phyloP scores from a whole-genome alignment of 2,329 filamentous ascomycete genomes.

The Nemania abortiva region DNA sequence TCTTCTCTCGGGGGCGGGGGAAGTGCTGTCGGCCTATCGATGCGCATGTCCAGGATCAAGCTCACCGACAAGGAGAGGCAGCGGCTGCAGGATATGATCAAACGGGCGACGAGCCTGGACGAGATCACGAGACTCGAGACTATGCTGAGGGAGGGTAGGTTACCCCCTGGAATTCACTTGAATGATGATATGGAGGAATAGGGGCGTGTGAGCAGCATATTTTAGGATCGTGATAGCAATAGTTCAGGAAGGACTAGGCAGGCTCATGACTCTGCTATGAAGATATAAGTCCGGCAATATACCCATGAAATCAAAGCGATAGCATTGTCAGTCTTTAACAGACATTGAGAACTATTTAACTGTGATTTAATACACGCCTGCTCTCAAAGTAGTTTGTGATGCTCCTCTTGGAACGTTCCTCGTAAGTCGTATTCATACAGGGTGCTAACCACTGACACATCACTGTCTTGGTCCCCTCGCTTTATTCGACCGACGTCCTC shows the following conservation, averaged over 20 bases:
- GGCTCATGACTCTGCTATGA: conserved; percentile 21
- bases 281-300: conserved; percentile 42
- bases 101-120: conserved; percentile 86
- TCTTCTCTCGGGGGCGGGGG: conserved; percentile 57
- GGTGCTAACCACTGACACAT: background rate
- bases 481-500: background rate
- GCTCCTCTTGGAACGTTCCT: background rate
- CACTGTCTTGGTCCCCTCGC: too few relatives aligned
- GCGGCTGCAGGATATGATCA: conserved; percentile 86
- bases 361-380: background rate
- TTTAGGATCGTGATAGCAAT: background rate
- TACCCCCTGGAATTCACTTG: conserved; percentile 76
- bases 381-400: conserved; percentile 3
- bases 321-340: conserved; percentile 26
- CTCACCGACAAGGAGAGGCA: conserved; percentile 90
- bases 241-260: background rate
- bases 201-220: conserved; percentile 15
- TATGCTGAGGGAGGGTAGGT: conserved; percentile 87
- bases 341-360: background rate
- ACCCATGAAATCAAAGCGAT: conserved; percentile 46
- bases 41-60: conserved; percentile 81
- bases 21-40: conserved; percentile 59
- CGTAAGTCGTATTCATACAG: conserved; percentile 11
- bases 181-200: conserved; percentile 73
- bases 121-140: conserved; percentile 94